Conservation (phyloP, 106 monocot genomes). For the Allium fistulosum region DNA sequence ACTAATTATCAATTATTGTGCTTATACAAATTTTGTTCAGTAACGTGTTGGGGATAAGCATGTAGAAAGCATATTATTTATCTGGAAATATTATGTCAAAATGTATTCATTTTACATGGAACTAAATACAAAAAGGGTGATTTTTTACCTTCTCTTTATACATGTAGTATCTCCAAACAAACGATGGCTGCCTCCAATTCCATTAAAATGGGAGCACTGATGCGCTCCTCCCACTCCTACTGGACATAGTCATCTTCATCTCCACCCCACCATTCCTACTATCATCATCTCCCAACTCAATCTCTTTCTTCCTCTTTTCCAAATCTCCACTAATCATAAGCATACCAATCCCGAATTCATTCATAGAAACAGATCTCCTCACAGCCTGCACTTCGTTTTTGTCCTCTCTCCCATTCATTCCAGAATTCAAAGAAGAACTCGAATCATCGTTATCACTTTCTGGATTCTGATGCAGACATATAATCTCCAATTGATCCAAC, state of each 20-base stretch:
- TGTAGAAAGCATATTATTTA: too few relatives aligned
- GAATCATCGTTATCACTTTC: neutral
- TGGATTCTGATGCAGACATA: neutral
- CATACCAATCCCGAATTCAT: constrained; percentile 12
- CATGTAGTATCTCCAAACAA: too few relatives aligned
- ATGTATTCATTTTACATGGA: too few relatives aligned
- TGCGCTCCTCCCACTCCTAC: constrained; percentile 16
- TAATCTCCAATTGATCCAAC: neutral
- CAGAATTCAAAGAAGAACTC: neutral
- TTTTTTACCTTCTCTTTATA: too few relatives aligned
- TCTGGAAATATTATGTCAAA: too few relatives aligned
- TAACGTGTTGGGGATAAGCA: too few relatives aligned
- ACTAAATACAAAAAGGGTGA: too few relatives aligned
- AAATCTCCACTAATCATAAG: constrained; percentile 12
- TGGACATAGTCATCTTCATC: constrained; percentile 27
- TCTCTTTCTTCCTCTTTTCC: neutral
- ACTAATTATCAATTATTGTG: too few relatives aligned
- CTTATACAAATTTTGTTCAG: too few relatives aligned
- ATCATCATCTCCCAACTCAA: neutral
- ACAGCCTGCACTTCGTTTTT: constrained; percentile 25
- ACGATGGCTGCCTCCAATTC: too few relatives aligned
- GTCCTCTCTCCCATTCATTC: neutral
- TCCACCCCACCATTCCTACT: neutral
- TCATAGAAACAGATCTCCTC: constrained; percentile 44
- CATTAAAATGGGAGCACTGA: constrained; percentile 31